Percentiles rank a stretch among this genome's conserved stretches.
phyloP scores from a whole-genome alignment of 805 yeast genomes.

The Pichia ethanolica region DNA sequence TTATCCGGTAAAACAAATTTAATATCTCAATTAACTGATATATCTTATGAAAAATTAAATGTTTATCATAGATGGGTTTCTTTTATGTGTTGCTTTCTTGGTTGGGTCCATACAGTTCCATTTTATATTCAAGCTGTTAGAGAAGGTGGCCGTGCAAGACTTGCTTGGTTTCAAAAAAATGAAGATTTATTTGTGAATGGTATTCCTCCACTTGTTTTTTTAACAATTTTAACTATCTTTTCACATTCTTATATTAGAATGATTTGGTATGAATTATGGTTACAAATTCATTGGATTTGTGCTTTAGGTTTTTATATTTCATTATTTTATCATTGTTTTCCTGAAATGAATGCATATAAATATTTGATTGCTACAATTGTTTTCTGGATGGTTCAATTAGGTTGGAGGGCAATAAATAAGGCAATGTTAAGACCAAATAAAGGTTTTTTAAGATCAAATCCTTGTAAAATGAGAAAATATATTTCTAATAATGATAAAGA shows the following conservation, averaged over 20 bases:
- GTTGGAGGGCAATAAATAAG: slow-evolving; percentile 39
- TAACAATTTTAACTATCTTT: slow-evolving; percentile 36
- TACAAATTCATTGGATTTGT: slow-evolving; percentile 46
- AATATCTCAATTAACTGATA: slow-evolving; percentile 42
- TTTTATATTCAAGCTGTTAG: slow-evolving; percentile 35
- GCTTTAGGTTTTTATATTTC: slow-evolving; percentile 43
- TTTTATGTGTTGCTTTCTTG: slow-evolving; percentile 34
- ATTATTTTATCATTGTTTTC: slow-evolving; percentile 38
- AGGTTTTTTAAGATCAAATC: slow-evolving; percentile 26
- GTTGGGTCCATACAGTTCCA: slow-evolving; percentile 45
- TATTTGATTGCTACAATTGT: slow-evolving; percentile 46
- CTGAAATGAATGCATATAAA: slow-evolving; percentile 28
- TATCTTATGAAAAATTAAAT: slow-evolving; percentile 49
- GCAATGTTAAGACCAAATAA: slow-evolving; percentile 39
- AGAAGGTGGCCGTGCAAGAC: slow-evolving; percentile 42
- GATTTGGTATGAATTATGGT: slow-evolving; percentile 38
- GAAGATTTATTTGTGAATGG: slow-evolving; percentile 32
- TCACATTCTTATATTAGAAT: slow-evolving; percentile 36
- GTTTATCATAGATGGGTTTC: slow-evolving; percentile 44
- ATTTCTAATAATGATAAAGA: slow-evolving; percentile 28
- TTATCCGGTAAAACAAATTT: slow-evolving; percentile 48
- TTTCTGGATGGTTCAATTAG: slow-evolving; percentile 42
- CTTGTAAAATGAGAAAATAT: slow-evolving; percentile 20
- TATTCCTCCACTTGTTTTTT: slow-evolving; percentile 39
- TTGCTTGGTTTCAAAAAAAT: slow-evolving; percentile 18